Evolutionary conservation across 1,139 yeast genomes (phyloP), one percentile per base, ranked within the genome.

Genomic region (Ogataea hybrid): DNA sequence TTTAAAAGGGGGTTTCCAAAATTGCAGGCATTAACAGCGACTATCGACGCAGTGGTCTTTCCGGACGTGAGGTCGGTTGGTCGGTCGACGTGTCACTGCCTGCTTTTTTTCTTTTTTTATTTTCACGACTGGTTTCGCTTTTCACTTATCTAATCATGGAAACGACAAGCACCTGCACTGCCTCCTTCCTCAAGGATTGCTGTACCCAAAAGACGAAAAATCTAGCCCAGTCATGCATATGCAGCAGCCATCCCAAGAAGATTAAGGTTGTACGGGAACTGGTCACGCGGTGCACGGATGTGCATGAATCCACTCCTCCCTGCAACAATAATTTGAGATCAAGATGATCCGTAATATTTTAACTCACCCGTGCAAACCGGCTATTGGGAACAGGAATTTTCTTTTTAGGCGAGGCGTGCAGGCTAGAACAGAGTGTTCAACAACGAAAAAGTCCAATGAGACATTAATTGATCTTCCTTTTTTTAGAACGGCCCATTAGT

Each of bases 351-450:
- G 28, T 38, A 38, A 5, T 18, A 25, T 14, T 38, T 38, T 38
- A 32, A 32, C 41, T 32, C 37, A 32, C 37, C 32, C 35, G 38
- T 33, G 42, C 42, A 29, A 34, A 33, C 38, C 37, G 30, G 31
- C 37, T 33, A 38, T 21, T 31, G 30, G 34, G 27, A 39, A 28
- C 10, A 28, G 14, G 31, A 39, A 28, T 39, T 39, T 39, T 39
- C 42, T 39, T 39, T 39, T 39, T 38, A 38, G 35, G 33, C 25
- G 34, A 39, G 38, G 42, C 42, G 37, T 39, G 42, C 42, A 39
- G 38, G 30, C 37, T 33, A 33, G 37, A 33, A 34, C 31, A 22
- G 28, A 27, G 35, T 22, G n/a, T 7, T 17, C 17, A 28, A 22
- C 32, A 21, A 38, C 21, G 22, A 23, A 28, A 25, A 32, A 22